These are phyloP conservation scores for Lecanosticta acicola DNA, from an alignment of 2,329 filamentous ascomycete genomes.

Conservation along the genomic window DNA sequence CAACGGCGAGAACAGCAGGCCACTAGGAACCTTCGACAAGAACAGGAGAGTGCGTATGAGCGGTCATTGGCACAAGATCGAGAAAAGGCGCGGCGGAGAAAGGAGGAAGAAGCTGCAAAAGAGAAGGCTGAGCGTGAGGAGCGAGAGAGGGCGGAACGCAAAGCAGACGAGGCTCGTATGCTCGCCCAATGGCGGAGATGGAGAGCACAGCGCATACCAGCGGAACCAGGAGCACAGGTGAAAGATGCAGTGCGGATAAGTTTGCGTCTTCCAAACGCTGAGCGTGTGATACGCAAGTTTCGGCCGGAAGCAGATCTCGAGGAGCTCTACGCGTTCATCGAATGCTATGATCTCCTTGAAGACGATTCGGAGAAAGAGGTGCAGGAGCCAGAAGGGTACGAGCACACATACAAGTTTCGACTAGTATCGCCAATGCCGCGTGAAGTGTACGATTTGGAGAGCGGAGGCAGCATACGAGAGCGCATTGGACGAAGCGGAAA, in stretches of 20 bases:
- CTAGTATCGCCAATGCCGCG: conserved; percentile 83
- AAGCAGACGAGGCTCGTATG: conserved; percentile 52
- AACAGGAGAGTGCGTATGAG: conserved; percentile 93
- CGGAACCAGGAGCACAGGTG: conserved; percentile 60
- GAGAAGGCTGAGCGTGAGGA: conserved; percentile 61
- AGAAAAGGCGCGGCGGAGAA: conserved; percentile 70
- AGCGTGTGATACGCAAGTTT: conserved; percentile 74
- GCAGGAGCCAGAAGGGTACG: conserved; percentile 60
- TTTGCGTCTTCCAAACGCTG: conserved; percentile 58
- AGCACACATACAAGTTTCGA: conserved; percentile 77
- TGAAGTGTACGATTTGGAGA: conserved; percentile 67
- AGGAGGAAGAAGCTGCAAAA: conserved; percentile 64
- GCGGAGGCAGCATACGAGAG: conserved; percentile 60
- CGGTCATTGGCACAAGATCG: conserved; percentile 81
- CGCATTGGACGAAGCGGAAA: conserved; percentile 79
- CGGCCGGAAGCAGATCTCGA: conserved; percentile 64
- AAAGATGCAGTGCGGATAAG: conserved; percentile 69
- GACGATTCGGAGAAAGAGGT: conserved; percentile 34
- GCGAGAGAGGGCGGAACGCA: conserved; percentile 57
- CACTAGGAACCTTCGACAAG: conserved; percentile 70
- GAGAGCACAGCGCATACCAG: conserved; percentile 61
- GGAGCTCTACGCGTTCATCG: conserved; percentile 92
- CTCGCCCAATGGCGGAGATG: conserved; percentile 70
- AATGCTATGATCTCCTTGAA: conserved; percentile 69
- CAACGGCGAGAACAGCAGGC: conserved; percentile 75